Evolutionary conservation across 2,329 filamentous ascomycete genomes (phyloP), one percentile per base, ranked within the genome.

Genomic region (Penicillium sp.): DNA sequence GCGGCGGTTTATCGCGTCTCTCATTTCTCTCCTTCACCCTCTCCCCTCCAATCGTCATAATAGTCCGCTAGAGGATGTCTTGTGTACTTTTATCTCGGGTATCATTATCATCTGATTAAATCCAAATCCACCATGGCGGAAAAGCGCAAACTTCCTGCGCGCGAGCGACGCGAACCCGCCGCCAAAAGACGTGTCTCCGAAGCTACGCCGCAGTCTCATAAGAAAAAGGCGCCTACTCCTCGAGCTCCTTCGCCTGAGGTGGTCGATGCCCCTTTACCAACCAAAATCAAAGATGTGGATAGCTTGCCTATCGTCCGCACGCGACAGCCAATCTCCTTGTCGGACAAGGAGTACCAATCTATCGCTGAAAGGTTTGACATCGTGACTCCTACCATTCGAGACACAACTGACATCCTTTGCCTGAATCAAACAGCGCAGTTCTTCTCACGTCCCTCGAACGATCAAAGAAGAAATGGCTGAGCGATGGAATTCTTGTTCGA

Each of bases 401-500:
- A 7, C 13, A 39, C 19, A 40, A 58, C 64, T 70, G 48, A 65
- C 60, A n/a, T 13, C 29, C 13, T 19, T 36, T 48, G 27, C 39
- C 47, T n/a, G 14, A 7, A 26, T 18, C 32, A 14, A 49, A 53
- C 39, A 82, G 83, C 68, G 81, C 79, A 55, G 79, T 86, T 26
- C 74, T 86, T 46, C 74, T 79, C 40, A 74, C 79, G 19, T 83
- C 84, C 3, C 71, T 87, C 5, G 78, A 84, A 63, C 77, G 80
- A 56, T 86, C 84, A 41, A 81, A 83, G 47, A 78, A 80, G 61
- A 80, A 78, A 69, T 84, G 82, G 81, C 72, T 81, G 0, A 76
- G 71, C 48, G 75, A 80, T 56, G 79, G 80, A 27, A 74, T 84
- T 9, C 78, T 84, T 53, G 76, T 81, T 53, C 77, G 79, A 59